Base-by-base conservation (phyloP, 2,329 filamentous ascomycete species). In the Fusarium phyllophilum region DNA sequence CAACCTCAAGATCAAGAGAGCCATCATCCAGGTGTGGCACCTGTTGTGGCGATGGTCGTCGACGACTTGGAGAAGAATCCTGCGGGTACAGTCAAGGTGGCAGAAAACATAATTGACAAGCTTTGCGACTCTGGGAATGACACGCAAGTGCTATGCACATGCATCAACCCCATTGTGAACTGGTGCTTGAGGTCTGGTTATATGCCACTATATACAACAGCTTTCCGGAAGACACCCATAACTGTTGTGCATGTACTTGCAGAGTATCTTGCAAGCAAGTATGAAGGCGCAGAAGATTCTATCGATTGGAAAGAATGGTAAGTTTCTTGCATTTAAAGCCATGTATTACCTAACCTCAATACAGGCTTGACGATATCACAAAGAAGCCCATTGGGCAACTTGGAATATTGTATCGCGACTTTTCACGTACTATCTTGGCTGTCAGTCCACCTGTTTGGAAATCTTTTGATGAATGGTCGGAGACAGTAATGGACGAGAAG, bases 261-360 rank as follows among this genome's bases (percentile, higher is more conserved):
- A 48, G 38, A 38, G 24, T 33, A 59, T 18, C 36, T 72, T 26
- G 31, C 18, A 13, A 48, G 24, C 11, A 60, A 29, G 18, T 45
- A 57, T 20, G n/a, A 29, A 24, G 44, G 22, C 5, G 36, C 54
- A 31, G 57, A 44, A 20, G 11, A 49, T 17, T 26, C 22, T 8
- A 54, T 73, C 14, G 34, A 69, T 3, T 72, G 70, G 70, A 22
- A 62, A 9, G 33, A 49, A n/a, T 65, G 60, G 70, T 69, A 34
- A 22, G 68, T 56, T 18, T n/a, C 14, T 34, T 24, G 18, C 9
- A 15, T 11, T 7, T 10, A 20, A 31, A 29, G 24, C 17, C 10
- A 12, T 39, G 24, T 11, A 14, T 48, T n/a, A 17, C 26, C 42
- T 59, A n/a, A 55, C 36, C 18, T 31, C 26, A 20, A 12, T 33